These are phyloP conservation scores for Fabrea salina DNA, from an alignment of 169 alveolate genomes.

Conservation along the genomic window DNA sequence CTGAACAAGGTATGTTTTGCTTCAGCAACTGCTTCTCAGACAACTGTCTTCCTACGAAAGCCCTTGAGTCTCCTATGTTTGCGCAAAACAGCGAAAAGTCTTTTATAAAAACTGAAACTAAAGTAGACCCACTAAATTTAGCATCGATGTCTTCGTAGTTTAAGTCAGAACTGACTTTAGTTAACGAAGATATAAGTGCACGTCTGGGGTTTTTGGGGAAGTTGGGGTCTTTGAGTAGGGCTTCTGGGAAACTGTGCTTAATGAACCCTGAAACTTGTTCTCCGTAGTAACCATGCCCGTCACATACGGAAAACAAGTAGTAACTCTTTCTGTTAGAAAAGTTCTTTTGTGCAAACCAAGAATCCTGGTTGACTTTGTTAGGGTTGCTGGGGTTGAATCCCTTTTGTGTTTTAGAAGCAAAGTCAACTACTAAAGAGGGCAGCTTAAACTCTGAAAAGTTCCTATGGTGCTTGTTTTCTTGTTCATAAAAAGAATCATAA, in stretches of 20 bases:
- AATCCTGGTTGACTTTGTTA: conserved; percentile 59
- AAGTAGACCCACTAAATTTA: conserved; percentile 45
- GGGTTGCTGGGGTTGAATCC: conserved; percentile 49
- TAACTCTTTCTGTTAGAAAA: conserved; percentile 40
- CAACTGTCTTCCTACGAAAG: conserved; percentile 51
- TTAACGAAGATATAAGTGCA: background rate
- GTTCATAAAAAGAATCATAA: too few species aligned
- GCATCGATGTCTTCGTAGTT: conserved; percentile 31
- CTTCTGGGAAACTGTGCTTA: conserved; percentile 64
- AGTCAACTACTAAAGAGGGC: background rate
- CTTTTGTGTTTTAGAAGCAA: conserved; percentile 5
- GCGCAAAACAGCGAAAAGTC: conserved; percentile 49
- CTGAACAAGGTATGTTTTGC: background rate
- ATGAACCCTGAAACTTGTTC: conserved; percentile 78
- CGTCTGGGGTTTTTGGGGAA: background rate
- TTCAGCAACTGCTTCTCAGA: background rate
- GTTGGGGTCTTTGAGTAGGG: conserved; percentile 37
- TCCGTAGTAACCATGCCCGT: conserved; percentile 89
- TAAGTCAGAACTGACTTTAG: conserved; percentile 21
- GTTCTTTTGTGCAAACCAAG: conserved; percentile 33
- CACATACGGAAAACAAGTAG: conserved; percentile 79
- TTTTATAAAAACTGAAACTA: conserved; percentile 33
- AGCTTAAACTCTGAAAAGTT: background rate
- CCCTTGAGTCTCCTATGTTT: conserved; percentile 75
- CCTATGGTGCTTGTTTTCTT: too few species aligned